Base-by-base conservation (phyloP, 176 grass and related monocot genomes). In the Triticum turgidum region DNA sequence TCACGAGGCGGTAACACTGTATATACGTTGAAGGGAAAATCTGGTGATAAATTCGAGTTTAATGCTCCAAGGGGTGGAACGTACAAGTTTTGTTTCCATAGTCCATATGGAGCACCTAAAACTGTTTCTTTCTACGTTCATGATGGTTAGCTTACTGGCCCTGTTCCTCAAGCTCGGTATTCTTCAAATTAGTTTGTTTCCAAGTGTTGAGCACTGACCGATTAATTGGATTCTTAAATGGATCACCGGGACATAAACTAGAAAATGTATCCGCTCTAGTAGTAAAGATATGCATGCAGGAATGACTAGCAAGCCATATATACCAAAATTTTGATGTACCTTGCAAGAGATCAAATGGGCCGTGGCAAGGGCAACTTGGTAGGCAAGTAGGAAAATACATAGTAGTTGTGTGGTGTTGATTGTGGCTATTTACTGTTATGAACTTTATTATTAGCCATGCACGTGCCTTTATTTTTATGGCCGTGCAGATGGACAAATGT, bases 121-220 rank as follows among this genome's bases (percentile, higher is more conserved):
- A 98, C 97, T 24, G 92, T 98, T 80, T 98, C 97, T 41, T 96
- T 98, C 81, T 96, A 98, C 86, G 92, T 98, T 75, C 97, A 98
- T 77, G 94, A 98, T 90, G 97, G 97, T 98, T 82, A 86, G 88
- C 83, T 49, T 61, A 80, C 21, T 83, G 20, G 4, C 67, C 7
- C 11, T 87, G 13, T 88, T 59, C 41, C 69, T 88, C 47, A 4
- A 80, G 21, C 22, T 33, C 29, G 75, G 5, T 87, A 41, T 27
- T 68, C 37, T 77, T 21, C 61, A 79, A 65, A 17, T 56, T 24
- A 18, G 17, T 25, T 71, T 5, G 24, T 80, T 84, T 67, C 21
- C 11, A 24, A 12, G 6, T 25, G 25, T 58, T 80, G 20, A 74
- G 22, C 51, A 68, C 10, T 6, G n/a, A 58, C 72, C 24, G 63